A percentile compares a stretch with the other conserved stretches of the same genome.
These are phyloP conservation scores for Starmerella tilneyi DNA, from an alignment of 805 yeast genomes.

Conservation along the genomic window DNA sequence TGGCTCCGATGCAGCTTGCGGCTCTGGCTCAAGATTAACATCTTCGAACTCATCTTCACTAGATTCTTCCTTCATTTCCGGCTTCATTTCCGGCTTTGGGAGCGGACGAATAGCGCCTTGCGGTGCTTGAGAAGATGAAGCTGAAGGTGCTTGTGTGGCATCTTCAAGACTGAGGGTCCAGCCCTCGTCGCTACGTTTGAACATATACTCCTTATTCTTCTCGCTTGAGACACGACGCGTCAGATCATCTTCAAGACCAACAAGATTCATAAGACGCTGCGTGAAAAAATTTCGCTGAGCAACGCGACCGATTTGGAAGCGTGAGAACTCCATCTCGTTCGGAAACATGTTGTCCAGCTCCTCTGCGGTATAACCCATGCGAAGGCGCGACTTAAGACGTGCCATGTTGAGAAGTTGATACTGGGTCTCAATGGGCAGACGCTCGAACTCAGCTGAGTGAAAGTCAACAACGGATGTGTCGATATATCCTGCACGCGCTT, in stretches of 20 bases:
- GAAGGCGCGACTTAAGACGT: constrained; percentile 69
- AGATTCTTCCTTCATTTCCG: background rate
- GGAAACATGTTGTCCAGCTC: constrained; percentile 77
- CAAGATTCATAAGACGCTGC: constrained; percentile 69
- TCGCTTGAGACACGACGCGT: constrained; percentile 70
- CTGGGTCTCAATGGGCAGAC: constrained; percentile 74
- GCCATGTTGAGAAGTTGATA: constrained; percentile 79
- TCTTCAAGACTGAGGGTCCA: constrained; percentile 60
- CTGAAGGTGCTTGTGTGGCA: constrained; percentile 30
- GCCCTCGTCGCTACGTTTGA: constrained; percentile 69
- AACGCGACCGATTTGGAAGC: constrained; percentile 86
- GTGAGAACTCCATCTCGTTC: constrained; percentile 77
- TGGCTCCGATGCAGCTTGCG: background rate
- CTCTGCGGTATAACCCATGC: constrained; percentile 92
- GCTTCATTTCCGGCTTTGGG: background rate
- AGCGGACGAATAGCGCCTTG: no score
- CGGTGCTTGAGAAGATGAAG: no score
- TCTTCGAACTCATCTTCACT: constrained; percentile 57
- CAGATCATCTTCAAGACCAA: constrained; percentile 55
- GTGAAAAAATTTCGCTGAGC: constrained; percentile 84
- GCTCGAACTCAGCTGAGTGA: constrained; percentile 61
- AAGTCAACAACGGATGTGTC: constrained; percentile 58
- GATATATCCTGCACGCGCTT: constrained; percentile 37
- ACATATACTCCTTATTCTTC: constrained; percentile 59
- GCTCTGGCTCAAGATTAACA: constrained; percentile 35